Percentiles rank a stretch among this genome's conserved stretches.
Conservation (phyloP, 768 basidiomycete genomes). For the Agaricus subrufescens region DNA sequence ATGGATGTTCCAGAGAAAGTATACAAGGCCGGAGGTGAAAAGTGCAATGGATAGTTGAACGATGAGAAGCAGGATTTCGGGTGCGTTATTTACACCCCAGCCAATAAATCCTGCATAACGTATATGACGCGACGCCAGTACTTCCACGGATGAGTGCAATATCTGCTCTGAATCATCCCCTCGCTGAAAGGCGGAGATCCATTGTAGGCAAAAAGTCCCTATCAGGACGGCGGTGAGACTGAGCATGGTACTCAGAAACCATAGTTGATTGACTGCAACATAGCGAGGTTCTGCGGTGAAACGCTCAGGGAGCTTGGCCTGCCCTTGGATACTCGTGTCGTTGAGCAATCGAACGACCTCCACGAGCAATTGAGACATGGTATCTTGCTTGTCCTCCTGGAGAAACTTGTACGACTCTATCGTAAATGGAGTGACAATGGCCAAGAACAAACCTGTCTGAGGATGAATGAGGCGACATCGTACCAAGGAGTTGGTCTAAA, state of each 20-base stretch:
- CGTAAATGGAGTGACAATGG: constrained; percentile 4
- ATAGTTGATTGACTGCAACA: constrained; percentile 2
- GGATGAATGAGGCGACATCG: neutral
- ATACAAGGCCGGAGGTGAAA: constrained; percentile 3
- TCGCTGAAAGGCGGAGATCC: neutral
- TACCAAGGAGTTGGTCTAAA: neutral
- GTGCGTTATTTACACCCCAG: neutral
- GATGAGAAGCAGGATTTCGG: neutral
- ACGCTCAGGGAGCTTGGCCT: neutral
- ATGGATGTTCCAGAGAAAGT: constrained; percentile 1
- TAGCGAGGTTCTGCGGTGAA: neutral
- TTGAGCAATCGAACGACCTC: neutral
- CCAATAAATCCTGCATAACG: constrained; percentile 3
- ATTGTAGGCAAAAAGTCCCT: constrained; percentile 4
- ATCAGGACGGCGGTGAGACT: constrained; percentile 2
- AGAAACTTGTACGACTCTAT: constrained; percentile 6
- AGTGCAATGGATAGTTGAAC: constrained; percentile 7
- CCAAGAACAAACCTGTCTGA: constrained; percentile 2
- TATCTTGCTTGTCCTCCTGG: neutral
- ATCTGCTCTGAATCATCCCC: neutral
- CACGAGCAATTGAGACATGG: constrained; percentile 7
- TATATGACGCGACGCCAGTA: constrained; percentile 1
- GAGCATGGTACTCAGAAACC: constrained; percentile 3
- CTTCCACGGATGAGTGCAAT: neutral
- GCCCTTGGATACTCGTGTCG: neutral